Conservation (phyloP, 1,139 yeast species). For the Sugiyamaella castrensis region DNA sequence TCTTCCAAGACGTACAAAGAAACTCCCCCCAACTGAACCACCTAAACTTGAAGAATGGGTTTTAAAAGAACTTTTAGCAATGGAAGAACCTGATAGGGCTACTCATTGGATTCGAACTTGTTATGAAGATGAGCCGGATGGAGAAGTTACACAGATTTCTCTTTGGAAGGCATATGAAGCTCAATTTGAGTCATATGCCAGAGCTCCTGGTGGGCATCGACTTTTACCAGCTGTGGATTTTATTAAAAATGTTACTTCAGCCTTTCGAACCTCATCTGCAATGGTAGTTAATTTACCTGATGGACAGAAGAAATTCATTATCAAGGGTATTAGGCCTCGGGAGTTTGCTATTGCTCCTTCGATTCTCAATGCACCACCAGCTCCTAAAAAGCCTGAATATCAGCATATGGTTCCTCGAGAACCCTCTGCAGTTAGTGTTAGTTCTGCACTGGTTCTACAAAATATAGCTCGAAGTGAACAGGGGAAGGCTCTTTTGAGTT, state of each 20-base stretch:
- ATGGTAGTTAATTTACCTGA: conserved; percentile 68
- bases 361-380: conserved; percentile 19
- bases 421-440: conserved; percentile 36
- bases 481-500: conserved; percentile 33
- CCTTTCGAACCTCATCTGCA: conserved; percentile 89
- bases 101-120: conserved; percentile 94
- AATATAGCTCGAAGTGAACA: conserved; percentile 37
- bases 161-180: conserved; percentile 94
- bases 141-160: conserved; percentile 93
- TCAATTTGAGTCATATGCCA: conserved; percentile 60
- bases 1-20: conserved; percentile 39
- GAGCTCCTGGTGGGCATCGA: conserved; percentile 43
- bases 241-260: conserved; percentile 87
- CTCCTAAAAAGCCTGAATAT: conserved; percentile 9
- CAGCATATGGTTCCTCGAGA: conserved; percentile 18
- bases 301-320: conserved; percentile 76
- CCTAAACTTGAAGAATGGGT: conserved; percentile 64
- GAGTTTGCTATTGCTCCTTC: conserved; percentile 46
- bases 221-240: conserved; percentile 94
- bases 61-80: conserved; percentile 55
- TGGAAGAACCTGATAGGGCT: conserved; percentile 88
- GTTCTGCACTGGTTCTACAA: conserved; percentile 39
- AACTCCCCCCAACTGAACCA: conserved; percentile 54
- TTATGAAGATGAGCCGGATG: conserved; percentile 69
- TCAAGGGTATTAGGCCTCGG: conserved; percentile 83